phyloP scores from a whole-genome alignment of 1,139 yeast species.

The Debaryomyces singareniensis region DNA sequence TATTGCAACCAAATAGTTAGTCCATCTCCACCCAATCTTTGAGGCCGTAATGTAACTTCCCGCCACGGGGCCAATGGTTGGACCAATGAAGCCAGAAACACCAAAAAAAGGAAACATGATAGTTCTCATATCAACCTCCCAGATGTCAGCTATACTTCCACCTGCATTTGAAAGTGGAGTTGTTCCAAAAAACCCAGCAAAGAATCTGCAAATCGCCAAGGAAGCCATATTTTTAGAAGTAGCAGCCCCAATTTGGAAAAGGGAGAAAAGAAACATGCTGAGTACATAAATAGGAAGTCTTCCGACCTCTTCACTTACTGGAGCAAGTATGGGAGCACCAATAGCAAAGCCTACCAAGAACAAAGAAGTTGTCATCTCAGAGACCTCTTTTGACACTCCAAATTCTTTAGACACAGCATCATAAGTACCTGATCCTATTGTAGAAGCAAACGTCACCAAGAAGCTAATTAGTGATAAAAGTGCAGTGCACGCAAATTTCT shows the following conservation, averaged over 20 bases:
- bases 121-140: conserved; percentile 3
- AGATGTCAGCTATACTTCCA: conserved; percentile 6
- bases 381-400: conserved; percentile 4
- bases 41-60: conserved; percentile 4
- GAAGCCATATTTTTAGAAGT: conserved; percentile 5
- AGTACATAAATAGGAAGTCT: conserved; percentile 5
- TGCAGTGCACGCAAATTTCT: conserved; percentile 3
- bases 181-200: conserved; percentile 6
- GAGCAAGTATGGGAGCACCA: conserved; percentile 6
- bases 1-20: conserved; percentile 3
- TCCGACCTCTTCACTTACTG: conserved; percentile 6
- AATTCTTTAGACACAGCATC: conserved; percentile 3
- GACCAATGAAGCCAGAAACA: conserved; percentile 6
- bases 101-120: conserved; percentile 5
- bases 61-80: conserved; percentile 5
- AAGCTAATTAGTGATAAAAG: conserved; percentile 3
- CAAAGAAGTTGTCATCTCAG: conserved; percentile 5
- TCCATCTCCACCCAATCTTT: conserved; percentile 6
- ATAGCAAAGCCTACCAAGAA: conserved; percentile 6
- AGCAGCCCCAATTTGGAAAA: conserved; percentile 5
- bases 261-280: conserved; percentile 3
- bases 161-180: conserved; percentile 6
- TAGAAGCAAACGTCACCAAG: conserved; percentile 4
- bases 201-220: conserved; percentile 5
- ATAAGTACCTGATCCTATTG: conserved; percentile 6